Evolutionary conservation across 179 eudicot genomes (phyloP).

Genomic region (Beta corolliflora): DNA sequence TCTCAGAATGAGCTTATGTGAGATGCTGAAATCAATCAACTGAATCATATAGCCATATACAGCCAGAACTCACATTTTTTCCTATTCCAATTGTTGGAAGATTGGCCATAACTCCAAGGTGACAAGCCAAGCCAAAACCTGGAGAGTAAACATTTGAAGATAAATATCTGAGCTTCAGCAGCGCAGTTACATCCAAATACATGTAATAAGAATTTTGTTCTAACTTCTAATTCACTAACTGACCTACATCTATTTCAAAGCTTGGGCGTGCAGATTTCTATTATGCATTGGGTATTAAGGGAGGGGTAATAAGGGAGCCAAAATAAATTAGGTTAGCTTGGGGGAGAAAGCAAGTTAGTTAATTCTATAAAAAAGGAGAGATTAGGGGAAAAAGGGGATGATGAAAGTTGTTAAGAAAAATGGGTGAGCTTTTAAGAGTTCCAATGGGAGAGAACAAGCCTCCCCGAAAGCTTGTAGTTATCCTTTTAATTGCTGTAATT

Average conservation of each 20-base stretch:
- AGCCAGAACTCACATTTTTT: slow-evolving; percentile 75
- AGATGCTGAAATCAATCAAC: background rate
- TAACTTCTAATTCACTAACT: background rate
- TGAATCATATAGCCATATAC: background rate
- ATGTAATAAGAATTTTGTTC: background rate
- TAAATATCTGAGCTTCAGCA: background rate
- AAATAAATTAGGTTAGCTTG: too few relatives aligned
- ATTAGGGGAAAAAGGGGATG: too few relatives aligned
- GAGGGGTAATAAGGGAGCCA: too few relatives aligned
- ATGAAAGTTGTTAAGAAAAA: too few relatives aligned
- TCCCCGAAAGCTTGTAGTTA: too few relatives aligned
- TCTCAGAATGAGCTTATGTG: background rate
- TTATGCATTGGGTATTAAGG: too few relatives aligned
- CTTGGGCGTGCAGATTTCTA: background rate
- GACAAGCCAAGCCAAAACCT: slow-evolving; percentile 99
- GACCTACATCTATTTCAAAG: background rate
- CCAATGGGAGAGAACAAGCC: too few relatives aligned
- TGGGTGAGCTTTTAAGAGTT: too few relatives aligned
- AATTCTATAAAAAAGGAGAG: too few relatives aligned
- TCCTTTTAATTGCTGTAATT: too few relatives aligned
- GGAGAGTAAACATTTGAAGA: slow-evolving; percentile 28
- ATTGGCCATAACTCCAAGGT: slow-evolving; percentile 85
- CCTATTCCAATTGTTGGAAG: slow-evolving; percentile 89
- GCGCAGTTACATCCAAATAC: background rate
- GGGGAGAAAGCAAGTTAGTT: too few relatives aligned